Base-by-base conservation (phyloP, 1,284 basidiomycete species). In the Irpex sp. region DNA sequence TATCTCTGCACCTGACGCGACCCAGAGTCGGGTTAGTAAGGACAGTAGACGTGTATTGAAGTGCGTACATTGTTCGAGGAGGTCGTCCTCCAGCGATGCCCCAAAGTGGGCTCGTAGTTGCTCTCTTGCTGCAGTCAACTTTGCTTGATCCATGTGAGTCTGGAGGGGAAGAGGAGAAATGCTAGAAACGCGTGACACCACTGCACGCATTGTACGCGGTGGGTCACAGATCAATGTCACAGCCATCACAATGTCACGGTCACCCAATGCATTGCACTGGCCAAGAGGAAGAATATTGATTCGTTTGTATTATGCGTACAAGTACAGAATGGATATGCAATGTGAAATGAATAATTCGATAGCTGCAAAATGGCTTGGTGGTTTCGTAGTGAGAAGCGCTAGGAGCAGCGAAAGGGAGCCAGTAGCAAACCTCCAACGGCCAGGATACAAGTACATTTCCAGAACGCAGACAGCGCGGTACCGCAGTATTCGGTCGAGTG, bases 1-100 rank as follows among this genome's bases (percentile, higher is more conserved):
- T 62, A 93, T 78, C 19, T 79, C 78, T 26, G 83, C 76, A 67
- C 89, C 90, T 93, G n/a, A 57, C 7, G 17, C 13, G 56, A 15
- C 31, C 31, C 31, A 3, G 31, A 31, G 31, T 31, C 31, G 49
- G 19, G 1, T 17, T 17, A 13, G 51, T 37, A n/a, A 4, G 36
- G 15, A 33, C 33, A 33, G 19, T 19, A n/a, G 26, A n/a, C 6
- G 46, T 19, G 39, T 4, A 43, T 50, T 26, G 47, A 43, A 36
- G 21, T 50, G 39, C 62, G 7, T 17, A 64, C 63, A 61, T n/a
- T 64, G 54, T 46, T 58, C n/a, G 13, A 61, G 17, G 31, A 61
- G 21, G 6, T 64, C 60, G 35, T 65, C 63, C 5, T 54, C 55
- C 17, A 65, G 51, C 6, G 26, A 9, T 6, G 13, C 31, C 15